These are phyloP conservation scores for Gypsophila paniculata DNA, from an alignment of 179 eudicot genomes.

Conservation along the genomic window DNA sequence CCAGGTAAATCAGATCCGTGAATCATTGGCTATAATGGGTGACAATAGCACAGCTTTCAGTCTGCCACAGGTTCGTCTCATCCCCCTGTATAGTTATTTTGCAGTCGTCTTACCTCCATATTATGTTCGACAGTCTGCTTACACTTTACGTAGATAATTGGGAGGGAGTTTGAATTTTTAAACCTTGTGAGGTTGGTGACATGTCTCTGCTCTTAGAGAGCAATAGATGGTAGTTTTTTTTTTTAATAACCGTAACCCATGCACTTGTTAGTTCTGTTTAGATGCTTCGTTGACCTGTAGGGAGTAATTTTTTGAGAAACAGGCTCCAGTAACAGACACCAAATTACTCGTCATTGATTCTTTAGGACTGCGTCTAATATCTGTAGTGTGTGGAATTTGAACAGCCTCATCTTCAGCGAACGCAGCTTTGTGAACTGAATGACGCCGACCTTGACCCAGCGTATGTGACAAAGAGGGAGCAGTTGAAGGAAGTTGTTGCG, in stretches of 20 bases:
- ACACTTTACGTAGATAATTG: background rate
- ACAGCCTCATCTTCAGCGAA: constrained; percentile 97
- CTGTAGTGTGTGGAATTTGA: constrained; percentile 26
- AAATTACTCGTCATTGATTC: background rate
- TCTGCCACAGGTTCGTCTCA: constrained; percentile 74
- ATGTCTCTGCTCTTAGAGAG: background rate
- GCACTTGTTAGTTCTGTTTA: background rate
- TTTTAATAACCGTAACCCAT: background rate
- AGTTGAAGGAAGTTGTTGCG: constrained; percentile 67
- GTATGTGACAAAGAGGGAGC: constrained; percentile 77
- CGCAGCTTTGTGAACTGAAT: constrained; percentile 88
- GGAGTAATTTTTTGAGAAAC: no score
- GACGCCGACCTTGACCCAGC: constrained; percentile 75
- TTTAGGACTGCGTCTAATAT: constrained; percentile 7
- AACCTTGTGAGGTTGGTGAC: background rate
- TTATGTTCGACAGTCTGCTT: background rate
- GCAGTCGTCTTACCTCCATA: background rate
- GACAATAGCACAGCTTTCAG: constrained; percentile 95
- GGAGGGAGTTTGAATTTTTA: background rate
- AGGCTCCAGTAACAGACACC: no score
- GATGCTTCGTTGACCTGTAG: background rate
- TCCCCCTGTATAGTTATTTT: background rate
- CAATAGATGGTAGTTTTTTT: no score
- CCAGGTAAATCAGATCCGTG: constrained; percentile 95
- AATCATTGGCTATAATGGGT: constrained; percentile 91